These are phyloP conservation scores for Aspergillus sp. DNA, from an alignment of 2,329 filamentous ascomycete genomes.

Conservation along the genomic window DNA sequence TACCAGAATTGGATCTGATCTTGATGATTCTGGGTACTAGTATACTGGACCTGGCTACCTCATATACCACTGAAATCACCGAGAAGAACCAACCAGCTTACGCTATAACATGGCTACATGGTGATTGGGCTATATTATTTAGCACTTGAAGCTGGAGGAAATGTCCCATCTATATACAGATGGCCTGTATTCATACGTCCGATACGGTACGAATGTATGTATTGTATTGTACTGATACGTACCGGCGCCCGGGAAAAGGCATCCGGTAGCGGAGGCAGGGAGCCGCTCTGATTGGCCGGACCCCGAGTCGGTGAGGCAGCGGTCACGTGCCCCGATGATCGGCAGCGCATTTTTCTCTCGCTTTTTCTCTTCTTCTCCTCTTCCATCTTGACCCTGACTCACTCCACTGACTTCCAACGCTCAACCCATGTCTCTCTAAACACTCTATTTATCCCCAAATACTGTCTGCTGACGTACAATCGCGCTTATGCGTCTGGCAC, in stretches of 20 bases:
- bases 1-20: too few relatives aligned
- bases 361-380: slow-evolving; percentile 7
- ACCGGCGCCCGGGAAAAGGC: not conserved
- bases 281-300: slow-evolving; percentile 16
- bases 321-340: slow-evolving; percentile 18
- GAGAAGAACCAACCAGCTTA: too few relatives aligned
- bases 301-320: slow-evolving; percentile 17
- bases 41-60: too few relatives aligned
- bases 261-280: slow-evolving; percentile 12
- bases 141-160: too few relatives aligned
- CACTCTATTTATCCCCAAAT: slow-evolving; percentile 9
- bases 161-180: too few relatives aligned
- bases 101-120: too few relatives aligned
- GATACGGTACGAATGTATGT: not conserved
- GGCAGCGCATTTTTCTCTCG: slow-evolving; percentile 6
- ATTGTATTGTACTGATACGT: not conserved
- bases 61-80: too few relatives aligned
- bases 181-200: too few relatives aligned
- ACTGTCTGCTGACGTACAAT: slow-evolving; percentile 33
- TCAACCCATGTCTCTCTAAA: slow-evolving; percentile 22
- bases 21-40: too few relatives aligned
- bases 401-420: slow-evolving; percentile 1
- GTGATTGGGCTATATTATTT: too few relatives aligned
- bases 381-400: slow-evolving; percentile 5
- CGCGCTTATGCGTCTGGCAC: slow-evolving; percentile 79